Percentiles rank a stretch among this genome's conserved stretches.
Evolutionary conservation across 139 green algal species (phyloP).

Genomic region (Volvox africanus): DNA sequence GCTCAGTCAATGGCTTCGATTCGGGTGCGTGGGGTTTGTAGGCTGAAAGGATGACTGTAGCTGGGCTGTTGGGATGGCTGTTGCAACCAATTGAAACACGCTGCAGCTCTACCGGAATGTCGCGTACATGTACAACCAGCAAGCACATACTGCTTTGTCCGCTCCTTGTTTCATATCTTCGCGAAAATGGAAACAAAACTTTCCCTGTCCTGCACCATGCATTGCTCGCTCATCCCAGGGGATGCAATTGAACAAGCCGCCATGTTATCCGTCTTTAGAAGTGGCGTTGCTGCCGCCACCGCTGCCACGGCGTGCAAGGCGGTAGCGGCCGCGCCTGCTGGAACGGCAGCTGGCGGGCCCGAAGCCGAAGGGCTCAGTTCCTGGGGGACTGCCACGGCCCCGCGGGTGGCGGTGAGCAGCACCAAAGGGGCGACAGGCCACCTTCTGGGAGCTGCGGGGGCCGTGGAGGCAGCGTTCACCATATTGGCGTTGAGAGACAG

Average conservation of each 20-base stretch:
- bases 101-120: no score
- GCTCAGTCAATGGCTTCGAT: no score
- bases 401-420: slow-evolving; percentile 77
- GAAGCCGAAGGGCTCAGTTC: not conserved
- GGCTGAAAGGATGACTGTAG: no score
- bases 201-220: not conserved
- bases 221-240: slow-evolving; percentile 55
- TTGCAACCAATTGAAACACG: no score
- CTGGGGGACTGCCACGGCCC: not conserved
- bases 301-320: not conserved
- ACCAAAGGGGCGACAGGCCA: slow-evolving; percentile 95
- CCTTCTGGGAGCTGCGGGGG: slow-evolving; percentile 93
- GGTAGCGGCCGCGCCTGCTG: not conserved
- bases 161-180: no score
- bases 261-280: slow-evolving; percentile 78
- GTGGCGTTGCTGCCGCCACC: not conserved
- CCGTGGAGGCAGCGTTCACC: slow-evolving; percentile 85
- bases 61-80: no score
- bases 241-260: slow-evolving; percentile 85
- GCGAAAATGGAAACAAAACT: no score
- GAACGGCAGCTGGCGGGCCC: not conserved
- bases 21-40: no score
- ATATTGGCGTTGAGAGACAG: slow-evolving; percentile 78
- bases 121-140: no score
- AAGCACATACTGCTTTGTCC: no score